phyloP scores from a whole-genome alignment of 2,329 filamentous ascomycete genomes.

The Neopestalotiopsis clavispora region DNA sequence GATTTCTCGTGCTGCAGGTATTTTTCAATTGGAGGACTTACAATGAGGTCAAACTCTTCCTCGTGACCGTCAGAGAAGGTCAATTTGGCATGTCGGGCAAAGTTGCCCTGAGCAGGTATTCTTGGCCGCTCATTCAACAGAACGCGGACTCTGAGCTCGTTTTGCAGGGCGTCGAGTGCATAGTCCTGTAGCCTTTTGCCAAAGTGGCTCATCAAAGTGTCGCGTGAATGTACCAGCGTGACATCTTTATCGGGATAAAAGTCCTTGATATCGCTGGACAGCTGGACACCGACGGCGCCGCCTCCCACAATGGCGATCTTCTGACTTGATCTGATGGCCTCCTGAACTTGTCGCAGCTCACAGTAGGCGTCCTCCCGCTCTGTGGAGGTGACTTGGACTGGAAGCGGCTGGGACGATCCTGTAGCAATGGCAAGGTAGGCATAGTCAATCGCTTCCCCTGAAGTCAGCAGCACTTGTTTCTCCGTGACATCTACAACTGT shows the following conservation, averaged over 20 bases:
- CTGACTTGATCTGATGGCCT: constrained; percentile 28
- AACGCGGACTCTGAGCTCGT: not conserved
- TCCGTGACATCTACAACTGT: constrained; percentile 12
- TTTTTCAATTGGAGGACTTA: constrained; percentile 21
- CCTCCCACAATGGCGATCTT: constrained; percentile 45
- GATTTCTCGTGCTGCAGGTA: not conserved
- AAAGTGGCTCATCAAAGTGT: constrained; percentile 45
- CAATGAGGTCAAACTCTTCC: constrained; percentile 45
- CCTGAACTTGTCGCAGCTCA: constrained; percentile 31
- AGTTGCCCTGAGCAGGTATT: not conserved
- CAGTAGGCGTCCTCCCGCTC: constrained; percentile 34
- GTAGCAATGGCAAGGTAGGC: constrained; percentile 50
- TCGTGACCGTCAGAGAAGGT: constrained; percentile 35
- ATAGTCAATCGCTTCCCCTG: constrained; percentile 41
- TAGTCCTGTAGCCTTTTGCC: constrained; percentile 27
- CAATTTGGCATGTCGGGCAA: constrained; percentile 27
- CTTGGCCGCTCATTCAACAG: not conserved
- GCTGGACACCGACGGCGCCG: constrained; percentile 54
- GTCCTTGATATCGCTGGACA: constrained; percentile 52
- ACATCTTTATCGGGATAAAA: constrained; percentile 51
- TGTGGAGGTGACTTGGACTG: constrained; percentile 35
- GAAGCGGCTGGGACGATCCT: constrained; percentile 38
- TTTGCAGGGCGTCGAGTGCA: not conserved
- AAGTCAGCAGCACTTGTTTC: constrained; percentile 35
- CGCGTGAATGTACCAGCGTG: constrained; percentile 51